Base-by-base conservation (phyloP, 306 rosid species). In the Quercus dentata region DNA sequence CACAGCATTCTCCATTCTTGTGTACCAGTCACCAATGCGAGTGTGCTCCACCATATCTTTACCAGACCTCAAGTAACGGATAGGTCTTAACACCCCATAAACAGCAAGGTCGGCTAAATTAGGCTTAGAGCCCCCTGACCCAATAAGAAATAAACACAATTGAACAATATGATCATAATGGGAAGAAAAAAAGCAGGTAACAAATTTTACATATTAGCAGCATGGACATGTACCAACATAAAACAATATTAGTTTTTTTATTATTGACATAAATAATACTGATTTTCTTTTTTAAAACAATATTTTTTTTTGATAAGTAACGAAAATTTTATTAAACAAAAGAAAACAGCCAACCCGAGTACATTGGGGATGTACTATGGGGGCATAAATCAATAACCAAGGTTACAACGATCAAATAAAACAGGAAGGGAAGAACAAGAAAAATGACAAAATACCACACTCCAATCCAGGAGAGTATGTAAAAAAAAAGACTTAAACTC, bases 21-120 rank as follows among this genome's bases (percentile, higher is more conserved):
- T 41, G 86, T 91, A 95, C 98, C 99, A 95, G 77, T 91, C 98
- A 4, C 99, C 97, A 46, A 95, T 95, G 25, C 87, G 91, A 18
- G 98, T 93, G 85, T 93, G 89, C 82, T 93, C 94, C 75, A 95
- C 97, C 99, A 95, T 95, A 87, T 95, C 99, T 85, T 74, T 90
- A 79, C 99, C 99, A 2, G 99, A 86, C 67, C 89, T 89, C 84
- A 95, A 81, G 86, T 95, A 83, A 69, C 99, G 97, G 75, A 95
- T 95, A 9, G 99, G 99, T 80, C 97, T 88, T 54, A 95, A 71
- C 78, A 95, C 99, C 75, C 98, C 93, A 64, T 88, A 91, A 55
- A 82, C 88, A 7, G 85, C 85, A 73, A 89, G 90, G 81, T 86
- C 92, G 3, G 86, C 92, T 59, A 89, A 69, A 59, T 89, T 89